Percentiles rank a stretch among this genome's conserved stretches.
Conservation (phyloP, 441 rosid genomes). For the Oxalis stricta region DNA sequence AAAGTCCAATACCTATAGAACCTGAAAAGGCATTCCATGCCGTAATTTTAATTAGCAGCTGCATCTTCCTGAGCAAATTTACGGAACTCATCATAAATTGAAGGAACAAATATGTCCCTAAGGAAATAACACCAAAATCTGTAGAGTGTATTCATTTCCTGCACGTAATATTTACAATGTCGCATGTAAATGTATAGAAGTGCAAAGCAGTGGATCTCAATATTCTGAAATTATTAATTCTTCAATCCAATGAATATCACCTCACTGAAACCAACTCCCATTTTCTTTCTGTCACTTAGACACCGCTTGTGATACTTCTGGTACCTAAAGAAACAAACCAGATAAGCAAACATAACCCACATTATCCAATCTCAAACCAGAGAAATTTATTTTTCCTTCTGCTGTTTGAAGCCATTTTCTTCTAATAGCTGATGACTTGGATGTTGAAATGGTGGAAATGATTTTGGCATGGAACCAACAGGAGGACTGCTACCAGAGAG, state of each 20-base stretch:
- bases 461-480: slow-evolving; percentile 87
- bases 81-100: slow-evolving; percentile 80
- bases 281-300: slow-evolving; percentile 82
- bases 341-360: slow-evolving; percentile 16
- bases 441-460: slow-evolving; percentile 89
- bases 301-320: slow-evolving; percentile 79
- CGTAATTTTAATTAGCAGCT: slow-evolving; percentile 66
- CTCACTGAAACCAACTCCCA: slow-evolving; percentile 92
- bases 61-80: slow-evolving; percentile 85
- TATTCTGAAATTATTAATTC: neutral
- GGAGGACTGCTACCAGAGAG: slow-evolving; percentile 84
- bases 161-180: slow-evolving; percentile 16
- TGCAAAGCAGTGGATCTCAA: neutral
- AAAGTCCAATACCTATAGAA: slow-evolving; percentile 62
- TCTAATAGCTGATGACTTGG: slow-evolving; percentile 91
- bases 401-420: slow-evolving; percentile 94
- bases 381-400: no score
- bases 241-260: slow-evolving; percentile 20
- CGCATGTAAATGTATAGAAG: neutral
- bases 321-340: slow-evolving; percentile 43
- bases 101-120: slow-evolving; percentile 53
- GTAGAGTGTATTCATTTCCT: slow-evolving; percentile 97
- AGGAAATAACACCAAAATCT: slow-evolving; percentile 95
- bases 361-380: no score
- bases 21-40: slow-evolving; percentile 90